phyloP scores from a whole-genome alignment of 2,329 filamentous ascomycete species.

The Onygenales sp. region DNA sequence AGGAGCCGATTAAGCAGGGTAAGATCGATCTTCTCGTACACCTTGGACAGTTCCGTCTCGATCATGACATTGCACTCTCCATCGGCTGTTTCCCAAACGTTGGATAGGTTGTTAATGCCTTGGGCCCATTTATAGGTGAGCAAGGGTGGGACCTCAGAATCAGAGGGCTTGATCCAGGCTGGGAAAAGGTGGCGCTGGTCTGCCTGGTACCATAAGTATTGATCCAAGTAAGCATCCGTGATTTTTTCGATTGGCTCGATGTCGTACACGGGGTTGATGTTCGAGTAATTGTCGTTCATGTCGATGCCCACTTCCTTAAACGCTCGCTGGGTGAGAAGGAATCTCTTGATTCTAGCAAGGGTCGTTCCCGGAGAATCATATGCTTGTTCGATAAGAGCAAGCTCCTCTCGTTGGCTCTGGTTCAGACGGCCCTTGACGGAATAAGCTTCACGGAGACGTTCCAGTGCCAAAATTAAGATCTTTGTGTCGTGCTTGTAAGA shows the following conservation, averaged over 20 bases:
- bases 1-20: constrained; percentile 89
- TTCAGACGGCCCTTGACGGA: constrained; percentile 95
- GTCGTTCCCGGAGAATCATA: constrained; percentile 97
- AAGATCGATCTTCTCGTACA: constrained; percentile 98
- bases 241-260: constrained; percentile 99
- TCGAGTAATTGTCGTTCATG: constrained; percentile 99
- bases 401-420: constrained; percentile 92
- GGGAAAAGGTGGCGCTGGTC: constrained; percentile 96
- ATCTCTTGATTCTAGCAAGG: constrained; percentile 91
- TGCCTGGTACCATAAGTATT: constrained; percentile 98
- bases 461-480: constrained; percentile 89
- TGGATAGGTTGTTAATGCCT: constrained; percentile 94
- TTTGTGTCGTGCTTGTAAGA: constrained; percentile 99
- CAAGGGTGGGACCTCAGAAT: constrained; percentile 91
- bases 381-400: constrained; percentile 94
- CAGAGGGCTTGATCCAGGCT: constrained; percentile 97
- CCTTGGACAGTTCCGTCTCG: constrained; percentile 96
- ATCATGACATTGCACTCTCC: constrained; percentile 99
- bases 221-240: constrained; percentile 94
- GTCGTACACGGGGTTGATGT: constrained; percentile 97
- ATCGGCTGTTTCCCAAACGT: constrained; percentile 87
- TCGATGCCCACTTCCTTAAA: constrained; percentile 99
- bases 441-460: constrained; percentile 88
- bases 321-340: constrained; percentile 89
- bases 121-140: constrained; percentile 98